Percentiles rank a stretch among this genome's conserved stretches.
phyloP scores from a whole-genome alignment of 179 eudicot genomes.

The Actinidia arguta region DNA sequence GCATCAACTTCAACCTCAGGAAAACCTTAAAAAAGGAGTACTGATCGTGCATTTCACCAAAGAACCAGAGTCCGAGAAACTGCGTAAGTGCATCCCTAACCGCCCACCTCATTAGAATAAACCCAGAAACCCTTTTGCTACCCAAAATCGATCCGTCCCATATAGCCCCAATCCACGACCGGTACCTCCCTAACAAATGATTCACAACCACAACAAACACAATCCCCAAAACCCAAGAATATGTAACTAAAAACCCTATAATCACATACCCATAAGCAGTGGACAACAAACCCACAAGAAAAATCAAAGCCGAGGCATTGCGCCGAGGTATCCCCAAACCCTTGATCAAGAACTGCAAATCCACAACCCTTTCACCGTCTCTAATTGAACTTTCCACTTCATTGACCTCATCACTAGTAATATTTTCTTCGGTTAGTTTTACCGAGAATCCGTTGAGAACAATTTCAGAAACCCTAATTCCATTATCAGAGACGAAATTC shows the following conservation, averaged over 20 bases:
- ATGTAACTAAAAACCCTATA: conserved; percentile 81
- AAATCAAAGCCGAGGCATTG: conserved; percentile 67
- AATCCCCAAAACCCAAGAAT: conserved; percentile 81
- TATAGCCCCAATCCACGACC: conserved; percentile 45
- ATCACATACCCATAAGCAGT: conserved; percentile 88
- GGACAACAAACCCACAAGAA: conserved; percentile 64
- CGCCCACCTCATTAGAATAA: conserved; percentile 92
- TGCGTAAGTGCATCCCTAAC: conserved; percentile 87
- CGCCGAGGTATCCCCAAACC: conserved; percentile 67
- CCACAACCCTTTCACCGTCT: conserved; percentile 44
- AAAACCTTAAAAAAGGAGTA: conserved; percentile 86
- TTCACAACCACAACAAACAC: conserved; percentile 73
- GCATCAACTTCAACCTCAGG: conserved; percentile 93
- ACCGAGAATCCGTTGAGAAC: conserved; percentile 21
- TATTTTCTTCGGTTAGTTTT: not conserved
- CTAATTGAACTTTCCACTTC: conserved; percentile 10
- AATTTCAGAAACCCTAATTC: conserved; percentile 29
- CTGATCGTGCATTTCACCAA: conserved; percentile 91
- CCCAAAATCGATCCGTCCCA: conserved; percentile 84
- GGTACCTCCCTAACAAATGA: conserved; percentile 56
- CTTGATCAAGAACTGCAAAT: conserved; percentile 55
- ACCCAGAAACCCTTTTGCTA: conserved; percentile 77
- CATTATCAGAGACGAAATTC: conserved; percentile 13
- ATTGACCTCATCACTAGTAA: conserved; percentile 7
- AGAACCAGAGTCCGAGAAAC: conserved; percentile 80